Percentiles rank a stretch among this genome's conserved stretches.
These are phyloP conservation scores for Camellia sinensis DNA, from an alignment of 148 eudicot genomes.

Conservation along the genomic window DNA sequence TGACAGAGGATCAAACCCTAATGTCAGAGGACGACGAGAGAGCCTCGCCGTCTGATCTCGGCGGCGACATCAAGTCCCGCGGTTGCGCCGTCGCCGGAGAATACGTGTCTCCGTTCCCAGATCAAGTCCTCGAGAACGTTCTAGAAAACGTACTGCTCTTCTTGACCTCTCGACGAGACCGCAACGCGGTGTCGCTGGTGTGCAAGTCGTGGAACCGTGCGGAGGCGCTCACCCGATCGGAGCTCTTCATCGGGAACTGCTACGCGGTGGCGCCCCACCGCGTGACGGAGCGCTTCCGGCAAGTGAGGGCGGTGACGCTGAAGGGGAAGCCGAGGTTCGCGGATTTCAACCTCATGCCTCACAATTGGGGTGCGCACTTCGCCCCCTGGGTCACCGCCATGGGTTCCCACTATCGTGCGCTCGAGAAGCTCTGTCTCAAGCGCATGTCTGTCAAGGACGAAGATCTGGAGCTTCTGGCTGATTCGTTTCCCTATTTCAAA, in stretches of 20 bases:
- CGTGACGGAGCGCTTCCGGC: constrained; percentile 44
- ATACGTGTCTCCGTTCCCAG: constrained; percentile 43
- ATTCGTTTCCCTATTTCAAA: constrained; percentile 34
- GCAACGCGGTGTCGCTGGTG: constrained; percentile 64
- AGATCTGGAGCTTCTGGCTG: constrained; percentile 43
- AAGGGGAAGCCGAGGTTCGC: constrained; percentile 82
- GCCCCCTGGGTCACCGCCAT: constrained; percentile 44
- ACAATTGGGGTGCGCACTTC: constrained; percentile 63
- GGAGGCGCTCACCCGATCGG: constrained; percentile 66
- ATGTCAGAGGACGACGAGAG: constrained; percentile 20
- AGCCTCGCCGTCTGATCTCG: constrained; percentile 9
- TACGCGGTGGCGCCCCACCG: constrained; percentile 53
- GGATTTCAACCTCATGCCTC: constrained; percentile 65
- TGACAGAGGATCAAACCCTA: not conserved
- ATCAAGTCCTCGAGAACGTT: constrained; percentile 76
- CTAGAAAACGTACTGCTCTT: constrained; percentile 62
- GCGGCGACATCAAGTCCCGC: not conserved
- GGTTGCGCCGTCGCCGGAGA: constrained; percentile 11
- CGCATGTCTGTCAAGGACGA: constrained; percentile 61
- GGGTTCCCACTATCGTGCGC: constrained; percentile 35
- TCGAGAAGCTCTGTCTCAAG: constrained; percentile 55
- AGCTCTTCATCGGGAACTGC: constrained; percentile 73
- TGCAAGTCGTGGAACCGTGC: constrained; percentile 71
- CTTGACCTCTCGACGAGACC: constrained; percentile 53
- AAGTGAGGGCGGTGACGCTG: constrained; percentile 36